Conservation (phyloP, 177 flowering plant species). For the Telopea speciosissima region DNA sequence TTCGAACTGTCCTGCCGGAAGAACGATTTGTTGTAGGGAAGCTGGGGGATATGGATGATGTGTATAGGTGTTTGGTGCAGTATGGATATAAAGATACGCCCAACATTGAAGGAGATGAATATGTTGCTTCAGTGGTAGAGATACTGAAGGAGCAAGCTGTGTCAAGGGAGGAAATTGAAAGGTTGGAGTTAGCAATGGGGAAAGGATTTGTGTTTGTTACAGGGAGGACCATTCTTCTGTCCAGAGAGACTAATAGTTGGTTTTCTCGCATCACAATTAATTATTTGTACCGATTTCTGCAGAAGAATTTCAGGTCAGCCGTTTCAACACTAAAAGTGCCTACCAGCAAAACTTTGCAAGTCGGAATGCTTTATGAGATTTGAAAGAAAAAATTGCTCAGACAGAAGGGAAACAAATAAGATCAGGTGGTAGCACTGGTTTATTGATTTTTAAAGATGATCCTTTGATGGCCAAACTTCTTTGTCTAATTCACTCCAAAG, state of each 20-base stretch:
- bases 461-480: no score
- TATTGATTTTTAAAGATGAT: no score
- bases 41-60: conserved; percentile 16
- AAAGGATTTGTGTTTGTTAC: conserved; percentile 19
- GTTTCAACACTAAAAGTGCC: conserved; percentile 21
- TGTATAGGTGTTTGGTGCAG: conserved; percentile 28
- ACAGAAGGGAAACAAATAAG: no score
- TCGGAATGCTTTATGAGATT: conserved; percentile 27
- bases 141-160: conserved; percentile 13
- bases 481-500: no score
- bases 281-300: conserved; percentile 21
- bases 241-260: conserved; percentile 15
- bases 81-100: conserved; percentile 26
- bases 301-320: conserved; percentile 27
- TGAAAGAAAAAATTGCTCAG: not conserved
- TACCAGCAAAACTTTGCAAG: conserved; percentile 19
- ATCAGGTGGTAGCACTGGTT: no score
- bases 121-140: conserved; percentile 13
- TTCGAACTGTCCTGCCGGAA: conserved; percentile 20
- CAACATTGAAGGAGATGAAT: conserved; percentile 16
- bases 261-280: conserved; percentile 13
- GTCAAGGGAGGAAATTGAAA: conserved; percentile 3
- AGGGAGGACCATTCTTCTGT: conserved; percentile 22
- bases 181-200: conserved; percentile 13
- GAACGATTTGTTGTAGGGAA: conserved; percentile 20